Base-by-base conservation (phyloP, 1,284 basidiomycete species). In the Trichosporon sp. region DNA sequence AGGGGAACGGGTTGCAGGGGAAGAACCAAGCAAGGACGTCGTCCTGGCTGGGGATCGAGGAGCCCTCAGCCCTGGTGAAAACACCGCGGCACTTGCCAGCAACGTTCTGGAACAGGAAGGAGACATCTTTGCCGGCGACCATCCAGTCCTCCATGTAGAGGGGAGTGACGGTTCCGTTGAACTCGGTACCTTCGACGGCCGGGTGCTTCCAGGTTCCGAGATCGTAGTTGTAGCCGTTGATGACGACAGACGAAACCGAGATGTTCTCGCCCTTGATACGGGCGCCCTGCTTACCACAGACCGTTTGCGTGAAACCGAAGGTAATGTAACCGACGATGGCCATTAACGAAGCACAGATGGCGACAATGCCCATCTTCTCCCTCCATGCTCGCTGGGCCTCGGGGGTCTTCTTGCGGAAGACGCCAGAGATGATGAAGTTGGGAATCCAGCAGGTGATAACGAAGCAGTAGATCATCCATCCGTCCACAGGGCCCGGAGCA, bases 401-500 rank as follows among this genome's bases (percentile, higher is more conserved):
- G 0, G 94, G 92, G 21, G 91, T 96, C 70, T 88, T 88, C 76
- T 98, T 91, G 69, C 95, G 94, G 63, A 82, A 83, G 18, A 83
- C 74, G 15, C 74, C 80, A 25, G 83, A 86, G 69, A 93, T 86
- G 65, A 93, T 76, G 72, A 91, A 89, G 15, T 88, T 84, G 1
- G 95, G 95, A 27, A 96, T 86, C 80, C 90, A 91, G 79, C 88
- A 89, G 18, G 96, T 99, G 70, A 98, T 76, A 72, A 95, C 78
- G 80, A 90, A 91, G 84, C 93, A 98, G 84, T 97, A 99, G 73
- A 93, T 89, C 90, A 98, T 97, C 95, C 95, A 99, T 29, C 89
- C 88, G 70, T 93, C 91, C 73, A 95, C 90, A 18, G 96, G 95
- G 9, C 95, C 95, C 27, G 89, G 95, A 21, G 85, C 90, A 75